These are phyloP conservation scores for Cenchrus americanus DNA, from an alignment of 176 grass and related monocot genomes.

Conservation along the genomic window DNA sequence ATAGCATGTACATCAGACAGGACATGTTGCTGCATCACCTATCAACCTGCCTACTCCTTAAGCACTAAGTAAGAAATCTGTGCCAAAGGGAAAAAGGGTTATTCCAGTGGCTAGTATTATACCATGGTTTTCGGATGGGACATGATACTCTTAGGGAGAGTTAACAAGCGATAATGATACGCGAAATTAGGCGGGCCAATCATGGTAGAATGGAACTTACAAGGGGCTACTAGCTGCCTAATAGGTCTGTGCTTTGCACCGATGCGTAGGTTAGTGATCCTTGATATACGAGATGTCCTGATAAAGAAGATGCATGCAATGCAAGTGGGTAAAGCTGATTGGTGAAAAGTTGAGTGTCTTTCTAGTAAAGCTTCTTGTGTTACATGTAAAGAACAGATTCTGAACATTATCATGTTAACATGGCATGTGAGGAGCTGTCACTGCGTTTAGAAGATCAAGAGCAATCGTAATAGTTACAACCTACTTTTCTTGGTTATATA, in stretches of 20 bases:
- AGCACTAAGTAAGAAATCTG: conserved; percentile 61
- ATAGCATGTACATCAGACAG: conserved; percentile 32
- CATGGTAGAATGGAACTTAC: conserved; percentile 42
- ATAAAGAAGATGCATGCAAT: conserved; percentile 46
- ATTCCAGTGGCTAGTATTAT: conserved; percentile 27
- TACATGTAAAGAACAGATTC: conserved; percentile 58
- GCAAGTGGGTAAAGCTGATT: conserved; percentile 46
- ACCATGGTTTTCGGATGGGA: conserved; percentile 37
- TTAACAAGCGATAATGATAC: conserved; percentile 38
- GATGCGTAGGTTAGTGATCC: conserved; percentile 43
- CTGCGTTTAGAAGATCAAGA: conserved; percentile 32
- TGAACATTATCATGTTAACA: conserved; percentile 52
- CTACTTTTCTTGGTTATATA: conserved; percentile 36
- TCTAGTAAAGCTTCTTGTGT: conserved; percentile 51
- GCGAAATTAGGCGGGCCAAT: conserved; percentile 40
- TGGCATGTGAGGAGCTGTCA: conserved; percentile 44
- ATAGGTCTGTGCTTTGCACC: conserved; percentile 47
- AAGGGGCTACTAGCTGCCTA: not conserved
- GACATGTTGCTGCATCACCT: conserved; percentile 45
- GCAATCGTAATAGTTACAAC: conserved; percentile 12
- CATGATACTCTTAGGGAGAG: conserved; percentile 35
- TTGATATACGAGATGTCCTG: conserved; percentile 35
- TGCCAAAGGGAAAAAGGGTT: conserved; percentile 37
- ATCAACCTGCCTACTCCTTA: conserved; percentile 53
- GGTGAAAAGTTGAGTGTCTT: conserved; percentile 51